A percentile compares a stretch with the other conserved stretches of the same genome.
phyloP scores from a whole-genome alignment of 495 filamentous ascomycete genomes.

The Amniculicola lignicola region DNA sequence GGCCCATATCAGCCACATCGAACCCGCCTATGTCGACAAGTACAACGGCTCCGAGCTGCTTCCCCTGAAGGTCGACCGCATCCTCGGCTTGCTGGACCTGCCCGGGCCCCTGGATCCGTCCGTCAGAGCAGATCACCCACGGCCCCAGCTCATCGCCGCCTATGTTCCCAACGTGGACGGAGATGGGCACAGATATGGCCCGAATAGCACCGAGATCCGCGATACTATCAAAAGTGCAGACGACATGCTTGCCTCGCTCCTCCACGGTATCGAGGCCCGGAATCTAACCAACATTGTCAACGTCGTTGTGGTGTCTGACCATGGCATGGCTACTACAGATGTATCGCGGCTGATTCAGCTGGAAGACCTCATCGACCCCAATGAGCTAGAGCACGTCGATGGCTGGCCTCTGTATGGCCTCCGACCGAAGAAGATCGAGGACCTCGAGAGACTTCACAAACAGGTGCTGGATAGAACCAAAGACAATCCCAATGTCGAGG shows the following conservation, averaged over 20 bases:
- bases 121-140: slow-evolving; percentile 40
- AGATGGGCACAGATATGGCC: slow-evolving; percentile 82
- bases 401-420: slow-evolving; percentile 93
- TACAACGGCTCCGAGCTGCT: slow-evolving; percentile 77
- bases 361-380: slow-evolving; percentile 80
- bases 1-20: slow-evolving; percentile 63
- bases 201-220: slow-evolving; percentile 87
- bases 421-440: slow-evolving; percentile 66
- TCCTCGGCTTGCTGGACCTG: slow-evolving; percentile 76
- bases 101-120: slow-evolving; percentile 58
- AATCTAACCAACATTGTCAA: slow-evolving; percentile 90
- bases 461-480: slow-evolving; percentile 48
- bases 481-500: slow-evolving; percentile 66
- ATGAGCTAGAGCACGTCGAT: slow-evolving; percentile 75
- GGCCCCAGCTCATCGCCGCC: slow-evolving; percentile 87
- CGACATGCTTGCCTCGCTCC: slow-evolving; percentile 68
- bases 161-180: slow-evolving; percentile 91
- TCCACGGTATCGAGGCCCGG: slow-evolving; percentile 71
- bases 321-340: slow-evolving; percentile 94
- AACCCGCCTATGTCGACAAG: slow-evolving; percentile 75
- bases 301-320: slow-evolving; percentile 95
- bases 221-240: slow-evolving; percentile 73
- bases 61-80: slow-evolving; percentile 67
- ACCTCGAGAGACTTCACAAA: slow-evolving; percentile 44
- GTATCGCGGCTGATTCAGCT: slow-evolving; percentile 79